Evolutionary conservation across 2,329 filamentous ascomycete genomes (phyloP).

Genomic region (Colletotrichum karsti): DNA sequence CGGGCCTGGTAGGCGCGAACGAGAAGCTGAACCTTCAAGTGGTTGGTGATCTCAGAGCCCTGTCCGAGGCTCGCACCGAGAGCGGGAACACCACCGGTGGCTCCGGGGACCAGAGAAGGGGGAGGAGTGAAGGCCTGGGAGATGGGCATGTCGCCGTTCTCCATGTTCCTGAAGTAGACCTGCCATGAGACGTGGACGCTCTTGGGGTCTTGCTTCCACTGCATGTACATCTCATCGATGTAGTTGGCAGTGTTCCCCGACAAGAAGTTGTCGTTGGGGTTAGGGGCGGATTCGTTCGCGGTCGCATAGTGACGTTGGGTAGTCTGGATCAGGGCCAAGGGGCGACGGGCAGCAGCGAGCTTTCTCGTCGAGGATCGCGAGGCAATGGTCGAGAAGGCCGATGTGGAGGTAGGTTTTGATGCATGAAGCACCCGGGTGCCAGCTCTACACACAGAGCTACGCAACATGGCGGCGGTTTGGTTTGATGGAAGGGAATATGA

Average conservation of each 20-base stretch:
- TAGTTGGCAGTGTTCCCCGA: slow-evolving; percentile 98
- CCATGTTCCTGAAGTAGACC: slow-evolving; percentile 99
- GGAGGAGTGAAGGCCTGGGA: slow-evolving; percentile 97
- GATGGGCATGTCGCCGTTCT: slow-evolving; percentile 96
- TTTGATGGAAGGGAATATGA: not conserved
- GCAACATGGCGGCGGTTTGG: slow-evolving; percentile 67
- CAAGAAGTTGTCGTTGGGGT: slow-evolving; percentile 95
- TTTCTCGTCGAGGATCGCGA: slow-evolving; percentile 52
- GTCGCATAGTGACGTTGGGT: slow-evolving; percentile 64
- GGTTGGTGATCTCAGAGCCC: slow-evolving; percentile 86
- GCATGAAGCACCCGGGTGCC: slow-evolving; percentile 70
- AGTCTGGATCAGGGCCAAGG: slow-evolving; percentile 58
- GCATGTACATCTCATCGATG: slow-evolving; percentile 99
- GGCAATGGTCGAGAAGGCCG: slow-evolving; percentile 51
- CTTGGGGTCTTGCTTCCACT: slow-evolving; percentile 92
- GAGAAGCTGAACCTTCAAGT: slow-evolving; percentile 96
- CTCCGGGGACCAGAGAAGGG: slow-evolving; percentile 86
- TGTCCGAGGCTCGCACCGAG: slow-evolving; percentile 75
- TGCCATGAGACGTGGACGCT: slow-evolving; percentile 99
- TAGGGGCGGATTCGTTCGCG: slow-evolving; percentile 64
- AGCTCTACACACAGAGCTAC: slow-evolving; percentile 72
- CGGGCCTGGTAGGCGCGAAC: slow-evolving; percentile 98
- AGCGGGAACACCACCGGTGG: slow-evolving; percentile 79
- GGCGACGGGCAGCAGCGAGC: slow-evolving; percentile 56
- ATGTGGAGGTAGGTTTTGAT: slow-evolving; percentile 53